Base-by-base conservation (phyloP, 1,284 basidiomycete genomes). In the Gomphus sp. region DNA sequence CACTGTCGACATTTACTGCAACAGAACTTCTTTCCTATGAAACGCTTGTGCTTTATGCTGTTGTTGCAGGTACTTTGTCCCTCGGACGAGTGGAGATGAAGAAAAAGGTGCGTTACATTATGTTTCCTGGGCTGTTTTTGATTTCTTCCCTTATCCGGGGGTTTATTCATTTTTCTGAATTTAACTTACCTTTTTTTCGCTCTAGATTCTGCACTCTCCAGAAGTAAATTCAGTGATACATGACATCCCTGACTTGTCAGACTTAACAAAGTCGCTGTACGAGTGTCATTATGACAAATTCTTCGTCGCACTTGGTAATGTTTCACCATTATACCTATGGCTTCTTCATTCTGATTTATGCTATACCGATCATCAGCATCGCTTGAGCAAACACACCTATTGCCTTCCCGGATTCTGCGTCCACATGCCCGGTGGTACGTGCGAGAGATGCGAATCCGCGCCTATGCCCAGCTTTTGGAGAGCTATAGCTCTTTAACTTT, bases 361-460 rank as follows among this genome's bases (percentile, higher is more conserved):
- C n/a, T n/a, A 55, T 56, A 0, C 11, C 11, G 9, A 45, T 45
- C 12, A 45, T 45, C 62, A 89, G 92, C 93, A 22, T 87, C 87
- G 6, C 85, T 98, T 51, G 94, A 98, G 72, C 87, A 94, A 74
- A 82, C 82, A 0, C 85, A 91, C 69, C 84, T 98, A 61, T 75
- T 95, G 22, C 88, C 93, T 10, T 96, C 91, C 16, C 88, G 92
- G 31, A 74, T 94, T 50, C 82, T 98, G 49, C 81, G 87, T 6
- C 89, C 89, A 0, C 97, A 99, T 69, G 82, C 93, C 1, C 83
- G 91, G 3, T 98, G 80, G 77, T 98, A 97, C 71, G 83, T 96
- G 22, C 87, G 95, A 55, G 97, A 98, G 72, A 95, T 98, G 91
- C 87, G 96, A 48, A 95, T 99, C 67, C 86, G 93, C 50, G 94